A percentile compares a stretch with the other conserved stretches of the same genome.
phyloP scores from a whole-genome alignment of 2,329 filamentous ascomycete species.

The Myrmaecium sp. region DNA sequence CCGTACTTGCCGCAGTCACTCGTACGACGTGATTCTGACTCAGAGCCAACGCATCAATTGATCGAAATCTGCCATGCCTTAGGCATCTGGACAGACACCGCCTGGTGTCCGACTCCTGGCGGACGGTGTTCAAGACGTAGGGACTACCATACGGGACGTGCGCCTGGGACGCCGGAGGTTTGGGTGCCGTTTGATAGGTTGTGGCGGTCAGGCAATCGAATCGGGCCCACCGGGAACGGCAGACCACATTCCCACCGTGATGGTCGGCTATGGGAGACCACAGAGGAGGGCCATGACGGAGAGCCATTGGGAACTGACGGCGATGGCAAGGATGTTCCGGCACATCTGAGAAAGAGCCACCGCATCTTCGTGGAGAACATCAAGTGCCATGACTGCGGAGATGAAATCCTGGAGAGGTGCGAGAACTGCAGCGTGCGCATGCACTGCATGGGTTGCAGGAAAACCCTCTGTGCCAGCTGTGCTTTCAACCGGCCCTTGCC shows the following conservation, averaged over 20 bases:
- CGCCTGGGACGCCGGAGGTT: conserved; percentile 38
- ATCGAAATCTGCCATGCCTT: conserved; percentile 41
- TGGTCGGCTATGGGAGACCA: conserved; percentile 38
- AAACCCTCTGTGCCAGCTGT: conserved; percentile 42
- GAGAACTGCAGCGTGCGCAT: conserved; percentile 44
- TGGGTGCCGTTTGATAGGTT: conserved; percentile 46
- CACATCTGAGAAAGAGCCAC: conserved; percentile 38
- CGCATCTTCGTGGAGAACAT: conserved; percentile 34
- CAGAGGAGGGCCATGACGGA: conserved; percentile 36
- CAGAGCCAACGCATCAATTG: conserved; percentile 42
- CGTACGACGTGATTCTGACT: conserved; percentile 39
- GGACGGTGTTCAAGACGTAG: conserved; percentile 38
- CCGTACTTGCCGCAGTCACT: conserved; percentile 41
- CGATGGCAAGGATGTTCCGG: conserved; percentile 36
- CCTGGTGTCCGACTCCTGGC: conserved; percentile 42
- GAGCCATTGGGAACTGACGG: conserved; percentile 37
- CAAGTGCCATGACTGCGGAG: conserved; percentile 37
- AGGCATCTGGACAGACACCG: conserved; percentile 44
- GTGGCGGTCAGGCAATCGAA: conserved; percentile 42
- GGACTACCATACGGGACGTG: conserved; percentile 39
- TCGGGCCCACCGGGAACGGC: conserved; percentile 24
- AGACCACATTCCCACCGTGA: conserved; percentile 22
- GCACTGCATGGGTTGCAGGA: conserved; percentile 44
- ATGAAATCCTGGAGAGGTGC: conserved; percentile 37
- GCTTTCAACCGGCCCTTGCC: conserved; percentile 38